phyloP scores from a whole-genome alignment of 2,329 filamentous ascomycete genomes.

The Nannizzia gypsea region DNA sequence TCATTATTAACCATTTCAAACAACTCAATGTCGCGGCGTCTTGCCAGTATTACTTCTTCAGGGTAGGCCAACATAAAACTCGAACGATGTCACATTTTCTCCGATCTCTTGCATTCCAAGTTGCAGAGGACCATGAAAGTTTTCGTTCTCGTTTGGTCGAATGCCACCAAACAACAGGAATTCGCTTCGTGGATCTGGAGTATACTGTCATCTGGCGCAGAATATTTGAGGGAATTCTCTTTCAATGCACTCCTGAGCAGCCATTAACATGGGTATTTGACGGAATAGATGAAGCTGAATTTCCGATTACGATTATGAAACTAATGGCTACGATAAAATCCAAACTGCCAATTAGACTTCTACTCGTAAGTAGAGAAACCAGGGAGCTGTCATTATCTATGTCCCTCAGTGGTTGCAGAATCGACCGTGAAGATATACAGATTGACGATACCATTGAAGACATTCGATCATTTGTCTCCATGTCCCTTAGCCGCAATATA shows the following conservation, averaged over 20 bases:
- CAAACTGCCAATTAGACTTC: constrained; percentile 8
- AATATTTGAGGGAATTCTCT: constrained; percentile 12
- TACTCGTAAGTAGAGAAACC: constrained; percentile 11
- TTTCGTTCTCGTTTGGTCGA: constrained; percentile 8
- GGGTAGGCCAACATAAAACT: constrained; percentile 11
- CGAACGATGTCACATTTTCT: constrained; percentile 11
- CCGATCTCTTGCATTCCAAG: constrained; percentile 14
- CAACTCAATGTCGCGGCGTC: not conserved
- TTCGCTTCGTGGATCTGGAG: constrained; percentile 7
- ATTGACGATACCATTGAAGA: constrained; percentile 3
- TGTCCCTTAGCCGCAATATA: not conserved
- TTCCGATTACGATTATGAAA: not conserved
- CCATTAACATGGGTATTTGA: constrained; percentile 17
- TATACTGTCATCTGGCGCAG: constrained; percentile 13
- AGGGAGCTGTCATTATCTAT: constrained; percentile 5
- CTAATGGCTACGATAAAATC: constrained; percentile 8
- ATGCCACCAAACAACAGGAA: not conserved
- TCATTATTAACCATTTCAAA: constrained; percentile 9
- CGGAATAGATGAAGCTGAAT: constrained; percentile 15
- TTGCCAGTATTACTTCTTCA: constrained; percentile 12
- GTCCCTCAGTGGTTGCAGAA: not conserved
- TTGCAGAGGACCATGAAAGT: constrained; percentile 3
- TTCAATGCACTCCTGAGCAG: constrained; percentile 6
- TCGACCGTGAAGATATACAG: constrained; percentile 9
- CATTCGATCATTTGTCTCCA: constrained; percentile 4